Conservation (phyloP, 176 grass and related monocot species). For the Dactylis glomerata region DNA sequence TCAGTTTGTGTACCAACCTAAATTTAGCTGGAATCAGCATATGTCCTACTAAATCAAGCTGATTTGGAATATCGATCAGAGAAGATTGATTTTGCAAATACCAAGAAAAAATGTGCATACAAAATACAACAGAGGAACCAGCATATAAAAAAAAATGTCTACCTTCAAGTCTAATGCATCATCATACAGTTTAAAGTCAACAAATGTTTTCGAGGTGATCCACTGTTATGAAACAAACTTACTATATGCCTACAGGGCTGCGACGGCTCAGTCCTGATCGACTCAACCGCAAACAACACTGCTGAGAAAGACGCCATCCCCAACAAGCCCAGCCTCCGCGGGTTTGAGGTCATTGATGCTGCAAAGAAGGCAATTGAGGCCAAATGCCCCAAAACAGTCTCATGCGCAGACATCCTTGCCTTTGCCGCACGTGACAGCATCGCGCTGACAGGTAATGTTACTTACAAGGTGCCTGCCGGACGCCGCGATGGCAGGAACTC, state of each 20-base stretch:
- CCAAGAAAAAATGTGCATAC: not conserved
- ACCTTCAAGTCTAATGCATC: not conserved
- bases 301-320: slow-evolving; percentile 44
- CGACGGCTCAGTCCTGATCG: slow-evolving; percentile 68
- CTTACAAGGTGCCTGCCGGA: slow-evolving; percentile 5
- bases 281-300: slow-evolving; percentile 49
- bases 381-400: slow-evolving; percentile 39
- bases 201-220: not conserved
- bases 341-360: slow-evolving; percentile 55
- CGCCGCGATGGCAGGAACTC: slow-evolving; percentile 20
- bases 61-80: not conserved
- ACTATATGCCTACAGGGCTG: slow-evolving; percentile 35
- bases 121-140: not conserved
- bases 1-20: not conserved
- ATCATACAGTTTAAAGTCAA: not conserved
- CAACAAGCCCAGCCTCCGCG: slow-evolving; percentile 59
- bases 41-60: not conserved
- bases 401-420: slow-evolving; percentile 61
- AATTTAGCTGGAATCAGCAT: not conserved
- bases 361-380: slow-evolving; percentile 66
- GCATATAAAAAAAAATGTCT: not conserved
- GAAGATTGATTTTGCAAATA: not conserved
- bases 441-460: not conserved
- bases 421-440: slow-evolving; percentile 55
- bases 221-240: not conserved